Conservation (phyloP, 1,139 yeast genomes). For the Meyerozyma smithsonii region DNA sequence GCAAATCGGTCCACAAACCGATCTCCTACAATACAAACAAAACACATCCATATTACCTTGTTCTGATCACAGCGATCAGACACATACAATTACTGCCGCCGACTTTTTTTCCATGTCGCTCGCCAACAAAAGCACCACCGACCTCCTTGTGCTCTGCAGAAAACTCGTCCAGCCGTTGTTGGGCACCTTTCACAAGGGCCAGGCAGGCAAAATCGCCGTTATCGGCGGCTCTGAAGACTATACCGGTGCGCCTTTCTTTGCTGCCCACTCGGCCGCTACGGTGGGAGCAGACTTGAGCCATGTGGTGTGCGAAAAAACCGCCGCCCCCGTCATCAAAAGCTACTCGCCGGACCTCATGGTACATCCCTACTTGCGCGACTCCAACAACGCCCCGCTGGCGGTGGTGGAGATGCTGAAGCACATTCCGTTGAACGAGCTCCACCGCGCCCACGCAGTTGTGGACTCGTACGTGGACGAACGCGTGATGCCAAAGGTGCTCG, state of each 20-base stretch:
- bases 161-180: constrained; percentile 72
- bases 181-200: constrained; percentile 81
- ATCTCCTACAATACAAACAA: too few relatives aligned
- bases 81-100: neutral
- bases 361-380: constrained; percentile 71
- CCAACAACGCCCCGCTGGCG: constrained; percentile 11
- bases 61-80: too few relatives aligned
- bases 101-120: neutral
- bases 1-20: too few relatives aligned
- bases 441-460: constrained; percentile 10
- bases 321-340: constrained; percentile 76
- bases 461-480: constrained; percentile 32
- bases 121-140: constrained; percentile 34
- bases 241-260: constrained; percentile 94
- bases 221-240: constrained; percentile 94
- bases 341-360: constrained; percentile 95
- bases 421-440: constrained; percentile 18
- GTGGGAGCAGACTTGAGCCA: constrained; percentile 90
- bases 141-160: constrained; percentile 45
- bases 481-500: constrained; percentile 51
- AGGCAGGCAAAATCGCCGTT: constrained; percentile 81
- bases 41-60: too few relatives aligned
- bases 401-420: constrained; percentile 13
- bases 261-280: constrained; percentile 78
- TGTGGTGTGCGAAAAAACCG: constrained; percentile 72